Percentiles rank a stretch among this genome's conserved stretches.
These are phyloP conservation scores for Melastoma malabathricum DNA, from an alignment of 345 rosid species.

Conservation along the genomic window DNA sequence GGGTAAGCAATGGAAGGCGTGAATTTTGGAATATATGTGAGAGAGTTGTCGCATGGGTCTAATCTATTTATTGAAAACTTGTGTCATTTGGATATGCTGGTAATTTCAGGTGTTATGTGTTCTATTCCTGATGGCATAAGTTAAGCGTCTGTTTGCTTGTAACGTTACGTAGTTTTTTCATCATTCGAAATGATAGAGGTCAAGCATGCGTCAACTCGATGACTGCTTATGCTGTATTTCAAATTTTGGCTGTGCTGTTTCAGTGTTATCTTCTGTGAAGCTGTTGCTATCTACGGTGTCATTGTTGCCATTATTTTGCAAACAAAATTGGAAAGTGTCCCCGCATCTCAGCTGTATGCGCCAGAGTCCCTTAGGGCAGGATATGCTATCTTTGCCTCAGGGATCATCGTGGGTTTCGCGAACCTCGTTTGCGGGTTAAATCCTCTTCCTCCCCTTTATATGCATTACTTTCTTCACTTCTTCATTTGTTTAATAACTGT, in stretches of 20 bases:
- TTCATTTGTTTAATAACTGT: background rate
- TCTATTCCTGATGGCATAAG: too few relatives aligned
- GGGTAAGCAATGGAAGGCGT: too few relatives aligned
- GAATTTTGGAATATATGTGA: too few relatives aligned
- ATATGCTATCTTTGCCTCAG: conserved; percentile 97
- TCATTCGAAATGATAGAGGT: too few relatives aligned
- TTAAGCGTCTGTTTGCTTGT: too few relatives aligned
- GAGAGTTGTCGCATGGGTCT: too few relatives aligned
- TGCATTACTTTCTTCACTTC: background rate
- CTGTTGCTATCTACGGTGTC: conserved; percentile 97
- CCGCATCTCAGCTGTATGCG: conserved; percentile 47
- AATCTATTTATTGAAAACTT: too few relatives aligned
- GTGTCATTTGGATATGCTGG: too few relatives aligned
- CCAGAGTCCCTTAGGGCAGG: conserved; percentile 99
- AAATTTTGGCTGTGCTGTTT: conserved; percentile 1
- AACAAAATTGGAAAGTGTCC: conserved; percentile 95
- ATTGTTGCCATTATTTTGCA: conserved; percentile 94
- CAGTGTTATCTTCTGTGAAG: conserved; percentile 98
- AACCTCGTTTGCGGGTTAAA: conserved; percentile 93
- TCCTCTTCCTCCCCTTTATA: conserved; percentile 12
- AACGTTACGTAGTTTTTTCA: too few relatives aligned
- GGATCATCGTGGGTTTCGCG: conserved; percentile 96
- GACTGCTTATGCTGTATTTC: background rate
- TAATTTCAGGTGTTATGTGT: too few relatives aligned
- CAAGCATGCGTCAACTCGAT: background rate